Conservation (phyloP, 768 basidiomycete genomes). For the Boletus tylopilopsis region DNA sequence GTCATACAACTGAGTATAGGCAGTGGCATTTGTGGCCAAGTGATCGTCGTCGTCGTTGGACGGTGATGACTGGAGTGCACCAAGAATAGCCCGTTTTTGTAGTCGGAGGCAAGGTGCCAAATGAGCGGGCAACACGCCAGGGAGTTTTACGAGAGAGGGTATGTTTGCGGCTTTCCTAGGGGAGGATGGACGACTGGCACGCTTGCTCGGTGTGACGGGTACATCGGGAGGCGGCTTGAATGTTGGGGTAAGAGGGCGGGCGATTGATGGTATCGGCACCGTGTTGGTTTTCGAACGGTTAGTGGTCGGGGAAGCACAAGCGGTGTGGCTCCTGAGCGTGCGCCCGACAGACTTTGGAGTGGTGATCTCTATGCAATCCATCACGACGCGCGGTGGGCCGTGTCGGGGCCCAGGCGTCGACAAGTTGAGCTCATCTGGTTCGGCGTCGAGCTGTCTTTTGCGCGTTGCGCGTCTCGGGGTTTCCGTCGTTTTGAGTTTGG, state of each 20-base stretch:
- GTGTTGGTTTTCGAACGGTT: slow-evolving; percentile 1
- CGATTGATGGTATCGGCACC: slow-evolving; percentile 14
- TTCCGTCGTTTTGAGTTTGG: slow-evolving; percentile 43
- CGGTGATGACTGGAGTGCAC: slow-evolving; percentile 36
- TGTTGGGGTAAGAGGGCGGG: slow-evolving; percentile 5
- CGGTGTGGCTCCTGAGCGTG: background rate
- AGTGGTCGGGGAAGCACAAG: slow-evolving; percentile 11
- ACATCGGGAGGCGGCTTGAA: too few species aligned
- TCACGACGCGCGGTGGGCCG: slow-evolving; percentile 19
- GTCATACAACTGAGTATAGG: slow-evolving; percentile 54
- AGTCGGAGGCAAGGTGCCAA: slow-evolving; percentile 44
- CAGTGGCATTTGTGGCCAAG: slow-evolving; percentile 45
- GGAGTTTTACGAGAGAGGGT: slow-evolving; percentile 21
- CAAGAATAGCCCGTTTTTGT: slow-evolving; percentile 58
- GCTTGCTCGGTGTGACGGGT: slow-evolving; percentile 18
- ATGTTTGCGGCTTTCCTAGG: slow-evolving; percentile 10
- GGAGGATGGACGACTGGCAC: slow-evolving; percentile 3
- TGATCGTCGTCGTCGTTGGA: slow-evolving; percentile 33
- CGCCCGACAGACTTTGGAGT: slow-evolving; percentile 18
- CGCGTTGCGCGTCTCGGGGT: slow-evolving; percentile 34
- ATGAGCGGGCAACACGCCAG: slow-evolving; percentile 36
- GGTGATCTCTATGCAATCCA: slow-evolving; percentile 31
- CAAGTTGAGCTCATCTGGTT: slow-evolving; percentile 32
- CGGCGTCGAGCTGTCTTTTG: slow-evolving; percentile 15
- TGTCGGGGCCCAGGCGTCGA: slow-evolving; percentile 21